Evolutionary conservation across 257 asterid species (phyloP).

Genomic region (Verbena officinalis): DNA sequence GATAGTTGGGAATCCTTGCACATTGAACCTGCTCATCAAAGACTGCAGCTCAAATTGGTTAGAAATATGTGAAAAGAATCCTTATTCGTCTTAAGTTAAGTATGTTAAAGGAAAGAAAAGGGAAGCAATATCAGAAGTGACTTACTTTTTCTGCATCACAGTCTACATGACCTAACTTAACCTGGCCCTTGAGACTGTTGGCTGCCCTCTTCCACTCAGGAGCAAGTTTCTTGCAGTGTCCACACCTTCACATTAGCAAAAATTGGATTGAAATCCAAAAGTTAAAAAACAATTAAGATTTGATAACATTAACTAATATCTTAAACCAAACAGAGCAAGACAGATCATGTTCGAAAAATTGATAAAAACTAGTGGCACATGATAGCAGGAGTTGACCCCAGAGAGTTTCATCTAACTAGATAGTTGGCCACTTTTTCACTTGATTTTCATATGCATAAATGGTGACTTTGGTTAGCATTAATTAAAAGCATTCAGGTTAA

Average conservation of each 20-base stretch:
- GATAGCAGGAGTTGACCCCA: slow-evolving; percentile 11
- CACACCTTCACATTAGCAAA: slow-evolving; percentile 68
- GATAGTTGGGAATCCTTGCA: slow-evolving; percentile 97
- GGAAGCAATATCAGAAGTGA: slow-evolving; percentile 12
- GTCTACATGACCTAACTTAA: slow-evolving; percentile 96
- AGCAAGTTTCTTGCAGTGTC: slow-evolving; percentile 98
- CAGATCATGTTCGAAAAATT: not conserved
- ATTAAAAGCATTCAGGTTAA: not conserved
- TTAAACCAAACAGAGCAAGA: slow-evolving; percentile 11
- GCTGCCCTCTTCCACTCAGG: slow-evolving; percentile 99
- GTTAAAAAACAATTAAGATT: slow-evolving; percentile 4
- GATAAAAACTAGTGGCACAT: not conserved
- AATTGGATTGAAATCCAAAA: slow-evolving; percentile 1
- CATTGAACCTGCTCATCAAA: slow-evolving; percentile 94
- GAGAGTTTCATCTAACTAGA: not conserved
- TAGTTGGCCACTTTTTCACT: too few relatives aligned
- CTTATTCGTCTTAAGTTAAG: slow-evolving; percentile 7
- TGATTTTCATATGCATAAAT: not conserved
- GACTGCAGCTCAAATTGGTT: slow-evolving; percentile 61
- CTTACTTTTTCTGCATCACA: slow-evolving; percentile 91
- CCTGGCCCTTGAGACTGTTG: slow-evolving; percentile 85
- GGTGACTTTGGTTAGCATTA: not conserved
- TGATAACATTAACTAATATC: not conserved
- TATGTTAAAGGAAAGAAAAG: slow-evolving; percentile 2
- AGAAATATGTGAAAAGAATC: slow-evolving; percentile 39